Evolutionary conservation across 2,329 filamentous ascomycete species (phyloP), one percentile per base, ranked within the genome.

Genomic region (Trichoderma arundinaceum): DNA sequence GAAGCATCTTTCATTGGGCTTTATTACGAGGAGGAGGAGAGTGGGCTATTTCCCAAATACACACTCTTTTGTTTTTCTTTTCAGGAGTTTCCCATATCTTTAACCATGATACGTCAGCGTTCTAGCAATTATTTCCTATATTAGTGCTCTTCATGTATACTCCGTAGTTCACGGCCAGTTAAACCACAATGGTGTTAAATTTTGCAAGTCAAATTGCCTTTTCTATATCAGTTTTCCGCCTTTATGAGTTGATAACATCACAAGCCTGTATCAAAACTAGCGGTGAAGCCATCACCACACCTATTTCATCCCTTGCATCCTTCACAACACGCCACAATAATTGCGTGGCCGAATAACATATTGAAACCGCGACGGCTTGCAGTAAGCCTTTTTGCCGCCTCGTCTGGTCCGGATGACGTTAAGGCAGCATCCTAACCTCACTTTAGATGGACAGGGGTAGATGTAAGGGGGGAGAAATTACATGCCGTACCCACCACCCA

Each of bases 241-340:
- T 12, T 43, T 22, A 35, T 9, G 13, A 22, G 17, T n/a, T 15
- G 13, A 32, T 22, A 19, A 1, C 15, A 32, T 33, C 22, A 17
- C 12, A 35, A 8, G 7, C 10, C 12, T 7, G 3, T 10, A 5
- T n/a, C 10, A 4, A 1, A 53, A 62, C 19, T 53, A 62, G 59
- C 59, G 59, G 59, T 62, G 59, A 62, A 62, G 59, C 38, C 5
- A 13, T 52, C 6, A 1, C 41, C 12, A 19, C 41, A 19, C 3
- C 1, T 4, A n/a, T 53, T 5, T 19, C 4, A 62, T 53, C 4
- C 6, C 48, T 41, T 35, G 33, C 48, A 53, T 15, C 12, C 39
- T 17, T 44, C 39, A 62, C 7, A 62, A 35, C 35, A 28, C n/a
- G 49, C 22, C 48, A 53, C 48, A 12, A n/a, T 17, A 35, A 38